These are phyloP conservation scores for Chamaecrista fasciculata DNA, from an alignment of 306 rosid species.

Conservation along the genomic window DNA sequence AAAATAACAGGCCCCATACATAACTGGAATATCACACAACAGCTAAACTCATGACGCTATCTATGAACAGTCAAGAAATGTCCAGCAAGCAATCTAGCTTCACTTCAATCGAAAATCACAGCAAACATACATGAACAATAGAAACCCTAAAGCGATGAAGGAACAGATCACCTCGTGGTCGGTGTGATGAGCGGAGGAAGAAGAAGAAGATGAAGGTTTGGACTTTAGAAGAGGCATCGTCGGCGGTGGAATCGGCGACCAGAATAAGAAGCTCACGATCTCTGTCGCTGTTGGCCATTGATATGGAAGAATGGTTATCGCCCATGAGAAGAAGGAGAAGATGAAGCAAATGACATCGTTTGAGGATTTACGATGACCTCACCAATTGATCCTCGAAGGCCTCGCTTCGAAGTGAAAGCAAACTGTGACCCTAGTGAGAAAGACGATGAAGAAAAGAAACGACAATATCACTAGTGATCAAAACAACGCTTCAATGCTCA, in stretches of 20 bases:
- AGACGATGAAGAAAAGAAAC: neutral
- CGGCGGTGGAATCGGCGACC: constrained; percentile 51
- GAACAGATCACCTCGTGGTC: constrained; percentile 64
- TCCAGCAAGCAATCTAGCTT: neutral
- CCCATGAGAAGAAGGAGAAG: too few relatives aligned
- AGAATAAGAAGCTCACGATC: constrained; percentile 96
- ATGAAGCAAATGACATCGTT: constrained; percentile 38
- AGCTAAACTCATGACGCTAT: neutral
- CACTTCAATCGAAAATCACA: neutral
- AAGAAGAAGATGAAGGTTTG: constrained; percentile 66
- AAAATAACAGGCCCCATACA: neutral
- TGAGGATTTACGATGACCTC: constrained; percentile 19
- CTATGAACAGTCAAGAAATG: neutral
- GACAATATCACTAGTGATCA: neutral
- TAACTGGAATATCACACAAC: neutral
- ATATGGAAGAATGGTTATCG: constrained; percentile 59
- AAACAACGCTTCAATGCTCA: neutral
- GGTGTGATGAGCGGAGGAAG: constrained; percentile 57
- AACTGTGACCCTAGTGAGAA: neutral
- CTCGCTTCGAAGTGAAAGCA: too few relatives aligned
- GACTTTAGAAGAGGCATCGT: constrained; percentile 49
- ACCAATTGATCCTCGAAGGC: too few relatives aligned
- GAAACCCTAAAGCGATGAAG: constrained; percentile 32
- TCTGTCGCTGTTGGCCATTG: constrained; percentile 64
- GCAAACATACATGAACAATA: constrained; percentile 1